These are phyloP conservation scores for Aspergillus nanangensis DNA, from an alignment of 495 filamentous ascomycete genomes.

Conservation along the genomic window DNA sequence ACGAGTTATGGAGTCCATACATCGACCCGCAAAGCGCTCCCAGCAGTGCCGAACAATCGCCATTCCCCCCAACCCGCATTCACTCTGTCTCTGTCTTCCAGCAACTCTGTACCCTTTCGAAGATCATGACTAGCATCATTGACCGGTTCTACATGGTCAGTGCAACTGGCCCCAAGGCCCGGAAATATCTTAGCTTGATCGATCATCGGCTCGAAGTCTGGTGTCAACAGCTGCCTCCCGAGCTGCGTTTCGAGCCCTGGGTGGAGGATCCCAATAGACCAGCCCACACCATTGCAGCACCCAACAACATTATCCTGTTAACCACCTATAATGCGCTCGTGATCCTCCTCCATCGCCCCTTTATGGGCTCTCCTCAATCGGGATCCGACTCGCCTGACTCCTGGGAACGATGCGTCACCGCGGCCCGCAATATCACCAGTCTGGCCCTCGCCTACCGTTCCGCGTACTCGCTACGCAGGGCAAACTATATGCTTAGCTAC, in stretches of 20 bases:
- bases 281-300: not conserved
- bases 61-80: not conserved
- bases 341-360: not conserved
- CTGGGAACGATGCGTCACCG: not conserved
- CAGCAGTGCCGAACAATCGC: no score
- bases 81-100: not conserved
- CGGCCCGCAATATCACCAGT: not conserved
- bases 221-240: not conserved
- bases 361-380: not conserved
- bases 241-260: not conserved
- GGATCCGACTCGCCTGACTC: not conserved
- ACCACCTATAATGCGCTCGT: not conserved
- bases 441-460: not conserved
- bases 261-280: not conserved
- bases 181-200: not conserved
- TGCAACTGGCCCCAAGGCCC: not conserved
- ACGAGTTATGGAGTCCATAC: constrained; percentile 6
- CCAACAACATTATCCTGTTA: not conserved
- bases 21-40: not conserved
- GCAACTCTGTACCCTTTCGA: not conserved
- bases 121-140: not conserved
- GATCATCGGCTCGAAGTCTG: not conserved
- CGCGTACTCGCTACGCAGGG: not conserved
- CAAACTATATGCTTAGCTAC: not conserved
- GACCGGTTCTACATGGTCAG: not conserved